These are phyloP conservation scores for Ceratocystis albifundus DNA, from an alignment of 2,329 filamentous ascomycete species.

Conservation along the genomic window DNA sequence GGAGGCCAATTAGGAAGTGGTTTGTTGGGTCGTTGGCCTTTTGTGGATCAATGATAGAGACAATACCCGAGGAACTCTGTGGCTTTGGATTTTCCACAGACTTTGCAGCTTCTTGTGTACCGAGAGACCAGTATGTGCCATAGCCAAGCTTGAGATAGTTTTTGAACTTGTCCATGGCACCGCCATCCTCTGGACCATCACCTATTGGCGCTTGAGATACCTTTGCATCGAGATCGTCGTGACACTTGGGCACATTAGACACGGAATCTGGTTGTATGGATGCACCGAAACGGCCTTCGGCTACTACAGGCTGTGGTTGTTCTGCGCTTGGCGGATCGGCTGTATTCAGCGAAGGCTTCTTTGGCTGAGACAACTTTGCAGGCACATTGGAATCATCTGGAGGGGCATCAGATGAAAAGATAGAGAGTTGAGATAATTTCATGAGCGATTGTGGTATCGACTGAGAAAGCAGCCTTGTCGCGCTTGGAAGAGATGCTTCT, in stretches of 20 bases:
- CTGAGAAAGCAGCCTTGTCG: neutral
- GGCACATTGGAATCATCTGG: neutral
- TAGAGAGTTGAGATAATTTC: neutral
- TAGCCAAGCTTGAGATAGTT: constrained; percentile 57
- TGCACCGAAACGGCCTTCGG: neutral
- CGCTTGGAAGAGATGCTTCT: constrained; percentile 14
- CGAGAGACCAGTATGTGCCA: constrained; percentile 49
- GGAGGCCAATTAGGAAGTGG: constrained; percentile 56
- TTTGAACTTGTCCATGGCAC: constrained; percentile 45
- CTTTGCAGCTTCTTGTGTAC: neutral
- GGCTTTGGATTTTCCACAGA: constrained; percentile 15
- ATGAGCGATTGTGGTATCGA: constrained; percentile 8
- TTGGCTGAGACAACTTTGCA: neutral
- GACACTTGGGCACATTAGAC: neutral
- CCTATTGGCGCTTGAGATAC: neutral
- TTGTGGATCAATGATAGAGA: constrained; percentile 16
- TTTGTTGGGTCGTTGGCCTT: constrained; percentile 29
- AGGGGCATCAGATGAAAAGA: neutral
- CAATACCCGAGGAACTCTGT: neutral
- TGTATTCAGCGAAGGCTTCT: neutral
- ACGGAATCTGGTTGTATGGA: neutral
- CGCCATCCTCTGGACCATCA: constrained; percentile 30
- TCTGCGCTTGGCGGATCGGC: neutral
- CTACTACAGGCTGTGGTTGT: neutral
- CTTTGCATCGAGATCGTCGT: neutral